Evolutionary conservation across 768 basidiomycete species (phyloP).

Genomic region (Auricularia sp.): DNA sequence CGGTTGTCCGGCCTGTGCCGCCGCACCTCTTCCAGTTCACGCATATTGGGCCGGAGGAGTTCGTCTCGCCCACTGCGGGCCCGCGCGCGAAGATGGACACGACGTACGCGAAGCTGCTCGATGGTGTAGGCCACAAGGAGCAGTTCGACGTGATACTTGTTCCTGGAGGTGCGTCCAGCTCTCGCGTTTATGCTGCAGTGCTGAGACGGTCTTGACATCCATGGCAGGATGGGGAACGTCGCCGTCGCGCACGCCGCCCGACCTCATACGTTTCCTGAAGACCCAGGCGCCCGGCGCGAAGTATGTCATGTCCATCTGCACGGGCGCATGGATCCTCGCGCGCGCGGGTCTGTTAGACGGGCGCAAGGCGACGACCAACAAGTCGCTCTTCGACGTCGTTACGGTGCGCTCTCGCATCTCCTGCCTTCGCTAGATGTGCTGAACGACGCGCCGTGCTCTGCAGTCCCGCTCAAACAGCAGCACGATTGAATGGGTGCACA

Average conservation of each 20-base stretch:
- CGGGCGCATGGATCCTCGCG: conserved; percentile 27
- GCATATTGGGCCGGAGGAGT: background rate
- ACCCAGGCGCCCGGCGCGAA: conserved; percentile 26
- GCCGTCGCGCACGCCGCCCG: conserved; percentile 1
- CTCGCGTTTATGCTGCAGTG: too few relatives aligned
- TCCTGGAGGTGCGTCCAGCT: background rate
- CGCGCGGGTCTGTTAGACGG: conserved; percentile 33
- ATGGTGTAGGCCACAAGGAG: background rate
- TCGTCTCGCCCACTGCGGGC: background rate
- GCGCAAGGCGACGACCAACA: conserved; percentile 37
- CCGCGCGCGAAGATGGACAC: background rate
- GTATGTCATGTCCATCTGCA: conserved; percentile 37
- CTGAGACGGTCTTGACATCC: background rate
- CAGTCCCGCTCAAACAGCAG: too few relatives aligned
- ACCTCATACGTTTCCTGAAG: conserved; percentile 23
- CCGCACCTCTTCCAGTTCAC: background rate
- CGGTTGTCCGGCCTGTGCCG: background rate
- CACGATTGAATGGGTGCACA: background rate
- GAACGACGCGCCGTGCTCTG: too few relatives aligned
- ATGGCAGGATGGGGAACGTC: background rate
- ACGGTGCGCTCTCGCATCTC: conserved; percentile 2
- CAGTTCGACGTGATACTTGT: background rate
- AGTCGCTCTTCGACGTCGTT: conserved; percentile 22
- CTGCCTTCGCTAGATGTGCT: too few relatives aligned
- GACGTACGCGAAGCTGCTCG: background rate